Evolutionary conservation across 139 green algal genomes (phyloP).

Genomic region (Microglena sp.): DNA sequence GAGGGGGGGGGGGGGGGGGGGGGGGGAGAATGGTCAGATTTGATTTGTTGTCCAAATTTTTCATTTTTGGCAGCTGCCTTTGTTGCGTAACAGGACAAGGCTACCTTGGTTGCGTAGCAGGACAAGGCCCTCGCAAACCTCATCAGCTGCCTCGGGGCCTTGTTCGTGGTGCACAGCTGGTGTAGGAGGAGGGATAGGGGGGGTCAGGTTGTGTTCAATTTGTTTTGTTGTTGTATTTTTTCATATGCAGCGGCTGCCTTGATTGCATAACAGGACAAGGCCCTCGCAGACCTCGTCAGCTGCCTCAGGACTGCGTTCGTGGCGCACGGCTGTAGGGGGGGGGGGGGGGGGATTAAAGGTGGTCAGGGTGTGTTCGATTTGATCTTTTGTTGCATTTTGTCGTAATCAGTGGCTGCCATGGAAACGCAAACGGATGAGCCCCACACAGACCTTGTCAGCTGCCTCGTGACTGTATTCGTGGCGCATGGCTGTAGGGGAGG

Average conservation of each 20-base stretch:
- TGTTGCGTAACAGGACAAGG: conserved; percentile 40
- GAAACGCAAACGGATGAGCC: too few species aligned
- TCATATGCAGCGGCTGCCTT: conserved; percentile 31
- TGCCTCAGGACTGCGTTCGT: conserved; percentile 34
- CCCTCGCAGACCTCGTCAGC: conserved; percentile 45
- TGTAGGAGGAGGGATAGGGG: too few species aligned
- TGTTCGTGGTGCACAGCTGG: conserved; percentile 39
- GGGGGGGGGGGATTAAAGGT: too few species aligned
- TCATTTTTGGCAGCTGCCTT: conserved; percentile 39
- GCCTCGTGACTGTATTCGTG: conserved; percentile 34
- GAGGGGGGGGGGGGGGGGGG: too few species aligned
- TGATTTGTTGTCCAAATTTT: conserved; percentile 3
- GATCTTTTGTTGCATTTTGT: conserved; percentile 10
- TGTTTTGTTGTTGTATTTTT: conserved; percentile 1
- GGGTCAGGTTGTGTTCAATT: too few species aligned
- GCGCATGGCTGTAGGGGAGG: conserved; percentile 38
- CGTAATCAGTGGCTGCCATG: too few species aligned
- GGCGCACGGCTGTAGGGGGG: conserved; percentile 33
- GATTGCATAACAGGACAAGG: conserved; percentile 42
- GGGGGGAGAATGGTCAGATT: too few species aligned
- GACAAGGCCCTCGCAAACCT: conserved; percentile 49
- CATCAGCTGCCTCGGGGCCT: conserved; percentile 36
- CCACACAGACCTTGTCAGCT: conserved; percentile 28
- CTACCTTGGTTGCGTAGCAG: conserved; percentile 42
- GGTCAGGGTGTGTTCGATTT: too few species aligned